Percentiles rank a stretch among this genome's conserved stretches.
Evolutionary conservation across 495 filamentous ascomycete species (phyloP).

Genomic region (Cairneyella variabilis): DNA sequence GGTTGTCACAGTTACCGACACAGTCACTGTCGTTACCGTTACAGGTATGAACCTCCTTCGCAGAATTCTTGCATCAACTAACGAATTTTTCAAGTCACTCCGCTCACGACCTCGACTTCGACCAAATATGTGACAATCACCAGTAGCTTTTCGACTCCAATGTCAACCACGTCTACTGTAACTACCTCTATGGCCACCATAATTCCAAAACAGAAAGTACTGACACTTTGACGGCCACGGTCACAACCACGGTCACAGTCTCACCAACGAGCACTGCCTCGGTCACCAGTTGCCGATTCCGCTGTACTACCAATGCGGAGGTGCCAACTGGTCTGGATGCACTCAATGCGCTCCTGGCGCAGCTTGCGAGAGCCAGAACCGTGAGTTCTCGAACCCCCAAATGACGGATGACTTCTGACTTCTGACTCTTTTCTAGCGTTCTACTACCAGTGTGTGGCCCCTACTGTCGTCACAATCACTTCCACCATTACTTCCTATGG

Average conservation of each 20-base stretch:
- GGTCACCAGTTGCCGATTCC: conserved; percentile 27
- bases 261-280: background rate
- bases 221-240: too few relatives aligned
- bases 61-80: too few relatives aligned
- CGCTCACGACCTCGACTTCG: too few relatives aligned
- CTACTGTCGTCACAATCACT: background rate
- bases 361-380: conserved; percentile 2
- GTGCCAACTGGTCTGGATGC: conserved; percentile 40
- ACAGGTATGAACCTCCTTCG: background rate
- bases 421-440: background rate
- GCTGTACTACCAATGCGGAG: conserved; percentile 44
- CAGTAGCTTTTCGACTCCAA: too few relatives aligned
- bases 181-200: too few relatives aligned
- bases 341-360: conserved; percentile 26
- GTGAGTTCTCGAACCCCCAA: background rate
- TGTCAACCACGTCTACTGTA: too few relatives aligned
- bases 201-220: too few relatives aligned
- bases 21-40: conserved; percentile 7
- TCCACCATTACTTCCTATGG: background rate
- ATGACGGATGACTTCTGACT: background rate
- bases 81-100: too few relatives aligned
- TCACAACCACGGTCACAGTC: background rate
- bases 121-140: too few relatives aligned
- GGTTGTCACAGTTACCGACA: conserved; percentile 6
- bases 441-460: conserved; percentile 6